Evolutionary conservation across 2,329 filamentous ascomycete species (phyloP).

Genomic region (Thelonectria rubi): DNA sequence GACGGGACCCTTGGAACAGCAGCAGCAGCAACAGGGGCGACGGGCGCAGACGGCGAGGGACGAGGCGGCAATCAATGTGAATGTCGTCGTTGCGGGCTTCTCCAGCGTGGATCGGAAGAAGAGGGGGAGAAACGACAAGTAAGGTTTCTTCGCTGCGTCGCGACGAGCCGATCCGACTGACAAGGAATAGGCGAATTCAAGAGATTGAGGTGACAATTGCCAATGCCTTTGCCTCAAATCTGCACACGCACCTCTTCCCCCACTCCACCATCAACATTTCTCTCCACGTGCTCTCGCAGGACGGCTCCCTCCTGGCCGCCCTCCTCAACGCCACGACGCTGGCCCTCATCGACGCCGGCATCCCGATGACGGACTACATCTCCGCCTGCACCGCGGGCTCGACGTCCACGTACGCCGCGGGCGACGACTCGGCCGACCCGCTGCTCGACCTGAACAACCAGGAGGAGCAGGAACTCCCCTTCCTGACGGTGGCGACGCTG

Average conservation of each 20-base stretch:
- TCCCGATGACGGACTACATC: constrained; percentile 94
- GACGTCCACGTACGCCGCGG: constrained; percentile 71
- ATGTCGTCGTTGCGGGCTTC: constrained; percentile 87
- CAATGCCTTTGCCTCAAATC: constrained; percentile 76
- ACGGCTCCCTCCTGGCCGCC: constrained; percentile 88
- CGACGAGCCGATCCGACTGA: background rate
- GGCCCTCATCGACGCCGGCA: constrained; percentile 91
- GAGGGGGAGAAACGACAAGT: constrained; percentile 81
- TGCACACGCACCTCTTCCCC: constrained; percentile 90
- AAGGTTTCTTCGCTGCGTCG: constrained; percentile 42
- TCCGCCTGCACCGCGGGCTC: constrained; percentile 88
- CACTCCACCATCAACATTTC: constrained; percentile 85
- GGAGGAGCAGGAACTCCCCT: constrained; percentile 89
- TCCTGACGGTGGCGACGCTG: constrained; percentile 84
- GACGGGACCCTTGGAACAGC: constrained; percentile 79
- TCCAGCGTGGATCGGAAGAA: constrained; percentile 86
- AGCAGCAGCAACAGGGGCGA: constrained; percentile 48
- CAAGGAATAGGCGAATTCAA: constrained; percentile 72
- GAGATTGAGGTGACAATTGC: constrained; percentile 84
- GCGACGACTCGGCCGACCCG: constrained; percentile 77
- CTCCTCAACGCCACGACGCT: constrained; percentile 92
- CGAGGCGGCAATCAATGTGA: constrained; percentile 73
- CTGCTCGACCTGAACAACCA: constrained; percentile 80
- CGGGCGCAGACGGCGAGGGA: constrained; percentile 56
- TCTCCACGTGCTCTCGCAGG: constrained; percentile 87